Evolutionary conservation across 495 filamentous ascomycete genomes (phyloP).

Genomic region (Neurospora sp.): DNA sequence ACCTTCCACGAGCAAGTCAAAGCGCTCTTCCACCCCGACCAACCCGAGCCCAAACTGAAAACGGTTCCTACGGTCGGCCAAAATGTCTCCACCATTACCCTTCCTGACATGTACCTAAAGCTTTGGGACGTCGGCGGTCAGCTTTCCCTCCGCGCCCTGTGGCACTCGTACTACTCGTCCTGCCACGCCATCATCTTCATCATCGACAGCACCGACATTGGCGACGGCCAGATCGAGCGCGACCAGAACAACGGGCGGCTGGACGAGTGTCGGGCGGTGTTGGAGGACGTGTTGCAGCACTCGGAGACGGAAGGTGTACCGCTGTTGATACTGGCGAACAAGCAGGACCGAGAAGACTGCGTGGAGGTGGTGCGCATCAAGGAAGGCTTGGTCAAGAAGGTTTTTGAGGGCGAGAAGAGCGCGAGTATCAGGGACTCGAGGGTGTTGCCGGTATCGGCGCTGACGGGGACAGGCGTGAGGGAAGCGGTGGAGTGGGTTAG

Average conservation of each 20-base stretch:
- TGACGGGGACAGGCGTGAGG: slow-evolving; percentile 82
- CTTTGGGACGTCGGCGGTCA: slow-evolving; percentile 98
- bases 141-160: slow-evolving; percentile 75
- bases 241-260: slow-evolving; percentile 52
- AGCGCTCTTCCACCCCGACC: slow-evolving; percentile 63
- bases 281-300: slow-evolving; percentile 79
- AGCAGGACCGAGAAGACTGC: slow-evolving; percentile 95
- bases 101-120: slow-evolving; percentile 91
- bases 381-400: slow-evolving; percentile 85
- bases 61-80: slow-evolving; percentile 97
- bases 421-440: slow-evolving; percentile 76
- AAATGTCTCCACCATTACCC: slow-evolving; percentile 81
- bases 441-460: slow-evolving; percentile 82
- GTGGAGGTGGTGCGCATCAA: slow-evolving; percentile 96
- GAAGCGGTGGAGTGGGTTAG: slow-evolving; percentile 96
- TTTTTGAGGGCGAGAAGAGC: slow-evolving; percentile 89
- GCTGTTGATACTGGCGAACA: slow-evolving; percentile 87
- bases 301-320: slow-evolving; percentile 83
- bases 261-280: slow-evolving; percentile 78
- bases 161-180: slow-evolving; percentile 89
- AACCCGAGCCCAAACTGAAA: slow-evolving; percentile 47
- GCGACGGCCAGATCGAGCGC: slow-evolving; percentile 58
- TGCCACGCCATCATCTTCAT: slow-evolving; percentile 97
- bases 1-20: slow-evolving; percentile 96
- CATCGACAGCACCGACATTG: slow-evolving; percentile 86